Evolutionary conservation across 2,329 filamentous ascomycete genomes (phyloP), one percentile per base, ranked within the genome.

Genomic region (Monilinia aucupariae): DNA sequence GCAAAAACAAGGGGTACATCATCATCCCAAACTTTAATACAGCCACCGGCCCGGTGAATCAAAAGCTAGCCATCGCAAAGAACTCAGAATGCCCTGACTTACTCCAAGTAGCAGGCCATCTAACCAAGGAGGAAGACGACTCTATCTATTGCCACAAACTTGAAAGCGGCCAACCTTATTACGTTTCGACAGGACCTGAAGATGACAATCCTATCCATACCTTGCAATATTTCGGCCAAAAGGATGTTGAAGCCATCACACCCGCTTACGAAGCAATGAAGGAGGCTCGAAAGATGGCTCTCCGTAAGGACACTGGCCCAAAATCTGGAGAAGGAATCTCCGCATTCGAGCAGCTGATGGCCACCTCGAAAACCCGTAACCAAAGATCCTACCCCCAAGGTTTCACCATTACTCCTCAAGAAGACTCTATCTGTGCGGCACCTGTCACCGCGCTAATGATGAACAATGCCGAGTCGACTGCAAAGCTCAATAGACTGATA

Each of bases 231-330:
- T 54, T 54, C 22, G 34, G 34, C 9, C 34, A 41, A 25, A 10
- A 41, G 3, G n/a, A 41, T 27, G 34, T 54, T 17, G 10, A 41
- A 8, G 5, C 22, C 13, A 41, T 54, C 8, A 41, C 22, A 27
- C 34, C 34, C 15, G 51, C 51, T 4, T 54, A 27, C 8, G 51
- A 54, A 41, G 51, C 51, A 15, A 54, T 54, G 51, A 54, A 54
- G 22, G 51, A 39, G 34, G 51, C 34, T 27, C 51, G 51, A 15
- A 22, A 54, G 13, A 39, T 54, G 20, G 22, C 34, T 1, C 51
- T 41, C n/a, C 34, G 51, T 27, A 54, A 27, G 34, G 17, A 15
- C 15, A 20, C 22, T 5, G 34, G 34, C 17, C 34, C 34, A 54
- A 27, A 54, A 13, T 20, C 34, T 5, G 13, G 22, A 41, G 1